phyloP scores from a whole-genome alignment of 805 yeast genomes.

The Spathaspora boniae region DNA sequence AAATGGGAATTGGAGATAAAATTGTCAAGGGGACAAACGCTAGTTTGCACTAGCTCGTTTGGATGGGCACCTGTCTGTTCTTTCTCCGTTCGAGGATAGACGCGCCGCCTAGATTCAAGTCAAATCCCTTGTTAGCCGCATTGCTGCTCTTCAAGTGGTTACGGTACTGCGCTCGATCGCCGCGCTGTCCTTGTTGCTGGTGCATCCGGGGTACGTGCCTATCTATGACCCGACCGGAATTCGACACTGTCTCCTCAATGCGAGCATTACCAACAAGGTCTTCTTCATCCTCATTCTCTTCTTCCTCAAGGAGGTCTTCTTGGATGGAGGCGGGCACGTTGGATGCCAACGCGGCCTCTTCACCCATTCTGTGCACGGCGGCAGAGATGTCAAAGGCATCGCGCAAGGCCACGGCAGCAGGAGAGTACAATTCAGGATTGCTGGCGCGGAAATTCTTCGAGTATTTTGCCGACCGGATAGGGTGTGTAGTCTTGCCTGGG shows the following conservation, averaged over 20 bases:
- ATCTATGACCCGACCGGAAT: conserved; percentile 6
- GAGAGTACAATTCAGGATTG: conserved; percentile 46
- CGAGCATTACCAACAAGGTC: too few species aligned
- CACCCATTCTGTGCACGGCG: conserved; percentile 80
- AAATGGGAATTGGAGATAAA: not conserved
- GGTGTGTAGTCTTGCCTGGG: conserved; percentile 16
- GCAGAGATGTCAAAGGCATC: conserved; percentile 86
- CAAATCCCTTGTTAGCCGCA: conserved; percentile 28
- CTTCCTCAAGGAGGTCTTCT: conserved; percentile 36
- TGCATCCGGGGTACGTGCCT: conserved; percentile 7
- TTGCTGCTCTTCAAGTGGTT: conserved; percentile 8
- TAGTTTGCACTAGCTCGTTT: conserved; percentile 3
- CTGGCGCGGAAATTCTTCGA: conserved; percentile 23
- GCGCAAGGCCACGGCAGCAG: conserved; percentile 76
- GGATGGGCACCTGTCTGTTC: conserved; percentile 16
- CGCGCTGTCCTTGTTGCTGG: conserved; percentile 11
- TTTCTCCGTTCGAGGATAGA: conserved; percentile 48
- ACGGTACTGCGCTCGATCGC: conserved; percentile 2
- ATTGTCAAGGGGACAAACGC: not conserved
- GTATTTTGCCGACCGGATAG: conserved; percentile 24
- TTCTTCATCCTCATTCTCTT: conserved; percentile 24
- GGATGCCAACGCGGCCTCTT: conserved; percentile 46
- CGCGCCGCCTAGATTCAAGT: conserved; percentile 50
- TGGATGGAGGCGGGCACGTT: conserved; percentile 15
- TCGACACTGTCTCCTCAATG: conserved; percentile 1